Evolutionary conservation across 2,329 filamentous ascomycete species (phyloP).

Genomic region (Colletotrichum endophyticum): DNA sequence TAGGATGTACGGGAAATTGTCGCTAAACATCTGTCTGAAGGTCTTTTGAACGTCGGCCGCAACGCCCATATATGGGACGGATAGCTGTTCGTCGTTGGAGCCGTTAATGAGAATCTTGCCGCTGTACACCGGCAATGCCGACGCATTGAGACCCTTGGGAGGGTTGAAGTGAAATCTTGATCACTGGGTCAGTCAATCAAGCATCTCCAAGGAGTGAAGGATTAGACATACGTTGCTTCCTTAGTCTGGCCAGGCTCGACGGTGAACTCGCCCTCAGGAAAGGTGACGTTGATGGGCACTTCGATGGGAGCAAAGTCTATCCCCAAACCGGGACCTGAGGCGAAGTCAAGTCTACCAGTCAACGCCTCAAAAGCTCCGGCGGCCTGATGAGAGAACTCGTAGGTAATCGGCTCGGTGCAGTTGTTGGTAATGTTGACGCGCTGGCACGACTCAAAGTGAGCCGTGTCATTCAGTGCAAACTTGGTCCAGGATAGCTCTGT

Average conservation of each 20-base stretch:
- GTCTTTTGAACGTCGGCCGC: neutral
- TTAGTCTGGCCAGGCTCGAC: slow-evolving; percentile 30
- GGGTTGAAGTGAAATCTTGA: slow-evolving; percentile 29
- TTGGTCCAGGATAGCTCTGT: slow-evolving; percentile 43
- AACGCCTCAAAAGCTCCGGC: slow-evolving; percentile 22
- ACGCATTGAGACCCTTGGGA: slow-evolving; percentile 26
- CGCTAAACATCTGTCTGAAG: neutral
- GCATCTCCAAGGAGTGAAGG: too few relatives aligned
- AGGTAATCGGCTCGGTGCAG: slow-evolving; percentile 38
- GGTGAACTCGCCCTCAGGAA: slow-evolving; percentile 10
- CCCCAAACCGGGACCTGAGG: neutral
- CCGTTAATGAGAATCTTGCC: slow-evolving; percentile 47
- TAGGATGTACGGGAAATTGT: neutral
- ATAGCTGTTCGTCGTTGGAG: slow-evolving; percentile 43
- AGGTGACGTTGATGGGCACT: neutral
- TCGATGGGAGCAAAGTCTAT: neutral
- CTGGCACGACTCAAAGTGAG: slow-evolving; percentile 41
- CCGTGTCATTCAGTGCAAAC: slow-evolving; percentile 55
- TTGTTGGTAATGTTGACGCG: slow-evolving; percentile 47
- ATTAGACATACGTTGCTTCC: slow-evolving; percentile 16
- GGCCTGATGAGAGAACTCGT: slow-evolving; percentile 44
- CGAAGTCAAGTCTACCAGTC: neutral
- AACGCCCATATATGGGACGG: slow-evolving; percentile 42
- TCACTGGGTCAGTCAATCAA: neutral
- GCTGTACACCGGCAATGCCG: slow-evolving; percentile 46